Conservation (phyloP, 2,329 filamentous ascomycete genomes). For the Curvularia eragrostidis region DNA sequence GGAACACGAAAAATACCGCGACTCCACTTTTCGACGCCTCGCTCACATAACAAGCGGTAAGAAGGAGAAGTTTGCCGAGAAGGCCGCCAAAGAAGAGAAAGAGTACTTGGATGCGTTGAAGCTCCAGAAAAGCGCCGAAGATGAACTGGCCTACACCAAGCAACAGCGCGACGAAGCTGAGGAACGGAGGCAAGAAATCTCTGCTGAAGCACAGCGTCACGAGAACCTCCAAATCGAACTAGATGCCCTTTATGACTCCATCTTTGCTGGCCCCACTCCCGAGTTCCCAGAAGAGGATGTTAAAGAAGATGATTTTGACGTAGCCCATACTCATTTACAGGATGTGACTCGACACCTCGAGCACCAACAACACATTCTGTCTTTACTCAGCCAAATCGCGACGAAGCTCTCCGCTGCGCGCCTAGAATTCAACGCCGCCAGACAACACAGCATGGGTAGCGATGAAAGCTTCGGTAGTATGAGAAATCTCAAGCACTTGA, state of each 20-base stretch:
- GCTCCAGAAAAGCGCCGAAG: slow-evolving; percentile 42
- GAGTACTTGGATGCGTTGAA: slow-evolving; percentile 47
- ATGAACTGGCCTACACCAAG: slow-evolving; percentile 34
- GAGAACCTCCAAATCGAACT: slow-evolving; percentile 34
- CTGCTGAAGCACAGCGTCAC: slow-evolving; percentile 28
- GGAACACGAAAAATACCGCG: slow-evolving; percentile 46
- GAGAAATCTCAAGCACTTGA: slow-evolving; percentile 62
- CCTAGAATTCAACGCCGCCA: slow-evolving; percentile 29
- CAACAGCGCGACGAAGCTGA: slow-evolving; percentile 39
- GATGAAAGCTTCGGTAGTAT: slow-evolving; percentile 59
- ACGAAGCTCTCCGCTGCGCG: slow-evolving; percentile 32
- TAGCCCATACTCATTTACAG: slow-evolving; percentile 21
- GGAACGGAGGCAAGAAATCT: slow-evolving; percentile 20
- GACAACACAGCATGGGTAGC: slow-evolving; percentile 58
- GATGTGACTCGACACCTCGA: slow-evolving; percentile 29
- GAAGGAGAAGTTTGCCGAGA: slow-evolving; percentile 37
- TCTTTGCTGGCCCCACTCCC: slow-evolving; percentile 43
- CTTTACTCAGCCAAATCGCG: slow-evolving; percentile 33
- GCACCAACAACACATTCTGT: slow-evolving; percentile 34
- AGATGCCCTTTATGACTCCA: slow-evolving; percentile 40
- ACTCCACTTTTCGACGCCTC: slow-evolving; percentile 41
- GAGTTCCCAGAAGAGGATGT: slow-evolving; percentile 44
- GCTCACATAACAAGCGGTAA: slow-evolving; percentile 42
- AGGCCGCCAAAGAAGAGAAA: slow-evolving; percentile 46
- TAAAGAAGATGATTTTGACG: slow-evolving; percentile 32